Evolutionary conservation across 2,329 filamentous ascomycete genomes (phyloP), one percentile per base, ranked within the genome.

Genomic region (Ilyonectria destructans): DNA sequence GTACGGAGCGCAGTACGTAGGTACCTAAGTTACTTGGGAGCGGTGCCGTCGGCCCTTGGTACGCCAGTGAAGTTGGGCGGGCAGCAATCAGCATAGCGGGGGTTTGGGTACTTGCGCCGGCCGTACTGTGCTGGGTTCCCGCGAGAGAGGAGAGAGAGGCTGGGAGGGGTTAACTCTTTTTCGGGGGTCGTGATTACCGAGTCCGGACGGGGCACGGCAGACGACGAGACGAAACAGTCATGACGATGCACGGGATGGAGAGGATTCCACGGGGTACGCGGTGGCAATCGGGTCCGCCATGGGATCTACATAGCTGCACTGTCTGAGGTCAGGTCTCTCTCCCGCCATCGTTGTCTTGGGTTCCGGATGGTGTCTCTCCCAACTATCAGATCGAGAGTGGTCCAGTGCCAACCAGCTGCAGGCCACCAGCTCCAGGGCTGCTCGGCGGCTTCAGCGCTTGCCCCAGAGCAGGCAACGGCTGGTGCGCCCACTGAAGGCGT

Each of bases 1-100:
- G 61, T 64, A 58, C 55, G 26, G 26, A 26, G 26, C 26, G 26
- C 26, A 61, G 63, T 57, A 66, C 63, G 49, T 33, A 9, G 8
- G 51, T 66, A 61, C 48, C n/a, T n/a, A 17, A 17, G 8, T 45
- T 66, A 61, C 48, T 31, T n/a, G 40, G 15, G 40, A 8, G 40
- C n/a, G 40, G 15, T n/a, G 40, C 40, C 40, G 40, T 43, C 40
- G 8, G 40, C n/a, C 40, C 40, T 43, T 43, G 40, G 15, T 43
- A 17, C 40, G 40, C 40, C 15, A 43, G 40, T 43, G 40, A 43
- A 43, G 40, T n/a, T 43, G 19, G 40, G 40, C 40, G 40, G 40
- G 40, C 40, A 43, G 40, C 17, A 43, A 43, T n/a, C 40, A 17
- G 17, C 37, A 43, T 43, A 43, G 40, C 40, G 40, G 40, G 40